Base-by-base conservation (phyloP, 805 yeast genomes). In the Wickerhamiella galacta region DNA sequence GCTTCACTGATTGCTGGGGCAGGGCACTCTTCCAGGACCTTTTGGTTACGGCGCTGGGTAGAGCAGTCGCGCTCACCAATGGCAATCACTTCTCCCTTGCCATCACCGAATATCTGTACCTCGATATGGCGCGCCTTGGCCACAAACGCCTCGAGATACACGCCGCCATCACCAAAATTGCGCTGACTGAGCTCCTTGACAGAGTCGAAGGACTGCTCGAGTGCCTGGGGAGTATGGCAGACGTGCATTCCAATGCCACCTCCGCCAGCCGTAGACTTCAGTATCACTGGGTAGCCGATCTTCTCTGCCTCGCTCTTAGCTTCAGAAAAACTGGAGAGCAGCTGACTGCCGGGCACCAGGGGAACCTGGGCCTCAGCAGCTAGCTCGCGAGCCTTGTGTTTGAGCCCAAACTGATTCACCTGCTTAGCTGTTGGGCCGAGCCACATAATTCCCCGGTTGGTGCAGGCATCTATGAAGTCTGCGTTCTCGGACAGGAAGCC, bases 241-340 rank as follows among this genome's bases (percentile, higher is more conserved):
- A 83, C 78, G 56, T 87, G 95, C 46, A 87, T 62, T 42, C 98
- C 98, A 49, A 87, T 87, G 58, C 98, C 98, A 57, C 98, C 98
- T 50, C 98, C 98, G 53, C 98, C 98, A 17, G 96, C 96, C 39
- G 98, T 90, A 16, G 93, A 78, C 57, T 87, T 87, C 32, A 90
- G 80, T 96, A 87, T 87, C 20, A 87, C 71, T 19, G 96, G 96
- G 47, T 81, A 90, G 15, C 64, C 68, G 24, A 87, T 61, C 46
- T 68, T 60, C 14, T 69, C 72, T 10, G 95, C 96, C 40, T 75
- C 68, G 39, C 59, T 64, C 36, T 64, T 61, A 3, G 96, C 96
- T 47, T 79, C 94, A 8, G 65, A 66, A 9, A 85, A 65, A 40
- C 70, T 60, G 2, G 67, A 60, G 23, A 87, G 73, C 43, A 90